These are phyloP conservation scores for Trametopsis cervina DNA, from an alignment of 768 basidiomycete genomes.

Conservation along the genomic window DNA sequence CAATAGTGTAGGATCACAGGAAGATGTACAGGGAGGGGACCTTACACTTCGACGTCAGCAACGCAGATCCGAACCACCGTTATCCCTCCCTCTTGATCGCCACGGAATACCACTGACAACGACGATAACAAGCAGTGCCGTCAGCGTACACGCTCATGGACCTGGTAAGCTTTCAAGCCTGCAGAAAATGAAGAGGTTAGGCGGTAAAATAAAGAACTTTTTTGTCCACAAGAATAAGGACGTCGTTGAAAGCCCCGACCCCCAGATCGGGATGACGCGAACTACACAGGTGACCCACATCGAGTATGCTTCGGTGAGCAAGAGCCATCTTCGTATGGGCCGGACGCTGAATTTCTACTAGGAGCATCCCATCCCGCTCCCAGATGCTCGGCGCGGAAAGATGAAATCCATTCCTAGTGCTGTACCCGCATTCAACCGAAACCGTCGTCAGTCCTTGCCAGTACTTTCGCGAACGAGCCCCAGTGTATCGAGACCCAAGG, in stretches of 20 bases:
- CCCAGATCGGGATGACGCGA: slow-evolving; percentile 16
- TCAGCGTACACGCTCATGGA: neutral
- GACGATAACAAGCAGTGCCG: neutral
- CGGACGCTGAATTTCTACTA: neutral
- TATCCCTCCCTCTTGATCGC: neutral
- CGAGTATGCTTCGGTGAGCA: slow-evolving; percentile 21
- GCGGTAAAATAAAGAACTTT: slow-evolving; percentile 25
- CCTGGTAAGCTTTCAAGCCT: neutral
- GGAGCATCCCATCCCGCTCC: slow-evolving; percentile 21
- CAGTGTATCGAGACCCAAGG: slow-evolving; percentile 1
- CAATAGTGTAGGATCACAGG: neutral
- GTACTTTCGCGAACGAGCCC: neutral
- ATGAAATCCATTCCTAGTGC: neutral
- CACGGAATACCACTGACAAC: neutral
- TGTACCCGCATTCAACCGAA: neutral
- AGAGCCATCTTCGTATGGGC: neutral
- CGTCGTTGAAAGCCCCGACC: neutral
- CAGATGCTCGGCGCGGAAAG: neutral
- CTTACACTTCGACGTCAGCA: neutral
- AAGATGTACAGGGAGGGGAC: neutral
- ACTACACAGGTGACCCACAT: slow-evolving; percentile 17
- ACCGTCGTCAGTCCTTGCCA: slow-evolving; percentile 6
- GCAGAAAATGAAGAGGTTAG: slow-evolving; percentile 11
- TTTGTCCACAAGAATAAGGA: slow-evolving; percentile 14
- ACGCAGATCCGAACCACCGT: slow-evolving; percentile 8